Evolutionary conservation across 768 basidiomycete genomes (phyloP), one percentile per base, ranked within the genome.

Genomic region (Suillus decipiens): DNA sequence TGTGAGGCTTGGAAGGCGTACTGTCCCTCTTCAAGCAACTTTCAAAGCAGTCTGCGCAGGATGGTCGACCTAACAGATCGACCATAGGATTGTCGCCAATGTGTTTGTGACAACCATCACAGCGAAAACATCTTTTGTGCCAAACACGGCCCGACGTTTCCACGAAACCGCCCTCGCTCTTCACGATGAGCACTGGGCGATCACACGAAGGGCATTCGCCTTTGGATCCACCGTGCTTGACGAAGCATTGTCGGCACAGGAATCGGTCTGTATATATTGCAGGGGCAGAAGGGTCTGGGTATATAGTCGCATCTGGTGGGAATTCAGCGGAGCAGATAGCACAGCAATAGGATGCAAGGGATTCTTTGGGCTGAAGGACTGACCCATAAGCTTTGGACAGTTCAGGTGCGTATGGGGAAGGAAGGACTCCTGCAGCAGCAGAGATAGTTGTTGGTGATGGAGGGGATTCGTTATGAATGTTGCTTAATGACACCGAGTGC

Each of bases 301-400:
- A 95, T 64, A 95, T 92, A 36, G 93, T 95, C 24, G 89, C 85
- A 72, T 95, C 92, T 2, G 92, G 92, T 41, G 86, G 84, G 70
- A 94, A 95, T 11, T 81, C 77, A 0, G 80, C 73, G 17, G 79
- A 76, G 71, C 93, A 95, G 14, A 86, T 72, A 39, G 82, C 83
- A 71, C 93, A 95, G 3, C 85, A 84, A 69, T 89, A 88, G 33
- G 86, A 82, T 10, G 82, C 73, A n/a, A 93, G 80, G 7, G 88
- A 83, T 69, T 90, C 90, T 67, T 87, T 87, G 28, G 90, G 86
- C 70, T 93, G 92, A 19, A 95, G 78, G 28, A 95, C 83, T 0
- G 93, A 93, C 33, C 93, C 93, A 66, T 93, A 94, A 5, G 89
- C 92, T 74, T 92, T 95, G 48, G 92, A 86, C 22, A 86, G 79